These are phyloP conservation scores for Kodamaea kaohsiungensis DNA, from an alignment of 805 yeast genomes.

Conservation along the genomic window DNA sequence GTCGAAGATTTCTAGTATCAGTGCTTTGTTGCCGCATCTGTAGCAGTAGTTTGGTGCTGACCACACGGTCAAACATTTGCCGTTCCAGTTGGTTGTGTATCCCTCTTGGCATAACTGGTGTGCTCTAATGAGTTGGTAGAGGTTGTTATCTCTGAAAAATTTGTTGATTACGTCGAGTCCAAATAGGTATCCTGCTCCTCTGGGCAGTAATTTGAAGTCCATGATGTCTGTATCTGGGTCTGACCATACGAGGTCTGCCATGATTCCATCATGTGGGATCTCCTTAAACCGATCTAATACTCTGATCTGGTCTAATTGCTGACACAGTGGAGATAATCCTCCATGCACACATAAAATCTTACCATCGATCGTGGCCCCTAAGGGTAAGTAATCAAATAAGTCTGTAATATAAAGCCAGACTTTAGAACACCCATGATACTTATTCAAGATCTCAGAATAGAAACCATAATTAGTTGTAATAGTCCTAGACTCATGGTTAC, in stretches of 20 bases:
- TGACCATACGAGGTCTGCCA: conserved; percentile 99
- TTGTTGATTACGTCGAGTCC: conserved; percentile 89
- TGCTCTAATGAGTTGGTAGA: conserved; percentile 85
- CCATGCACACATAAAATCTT: conserved; percentile 95
- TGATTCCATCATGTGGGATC: conserved; percentile 98
- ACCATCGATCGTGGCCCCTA: conserved; percentile 88
- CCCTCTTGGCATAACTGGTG: conserved; percentile 98
- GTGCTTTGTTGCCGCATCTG: conserved; percentile 94
- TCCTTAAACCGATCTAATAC: conserved; percentile 90
- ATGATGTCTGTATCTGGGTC: conserved; percentile 86
- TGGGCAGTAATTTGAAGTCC: conserved; percentile 85
- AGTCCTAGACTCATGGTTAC: conserved; percentile 96
- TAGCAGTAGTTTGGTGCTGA: conserved; percentile 98
- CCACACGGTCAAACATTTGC: conserved; percentile 95
- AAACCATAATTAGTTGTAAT: conserved; percentile 97
- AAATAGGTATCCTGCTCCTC: conserved; percentile 98
- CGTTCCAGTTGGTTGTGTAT: conserved; percentile 86
- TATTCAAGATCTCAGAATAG: conserved; percentile 89
- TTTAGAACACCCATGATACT: conserved; percentile 69
- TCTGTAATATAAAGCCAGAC: conserved; percentile 93
- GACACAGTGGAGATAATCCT: conserved; percentile 93
- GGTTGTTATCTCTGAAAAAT: conserved; percentile 73
- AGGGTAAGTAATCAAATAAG: conserved; percentile 84
- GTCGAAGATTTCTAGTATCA: conserved; percentile 81
- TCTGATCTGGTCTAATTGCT: conserved; percentile 86